Evolutionary conservation across 2,329 filamentous ascomycete species (phyloP), one percentile per base, ranked within the genome.

Genomic region (Fonsecaea monophora): DNA sequence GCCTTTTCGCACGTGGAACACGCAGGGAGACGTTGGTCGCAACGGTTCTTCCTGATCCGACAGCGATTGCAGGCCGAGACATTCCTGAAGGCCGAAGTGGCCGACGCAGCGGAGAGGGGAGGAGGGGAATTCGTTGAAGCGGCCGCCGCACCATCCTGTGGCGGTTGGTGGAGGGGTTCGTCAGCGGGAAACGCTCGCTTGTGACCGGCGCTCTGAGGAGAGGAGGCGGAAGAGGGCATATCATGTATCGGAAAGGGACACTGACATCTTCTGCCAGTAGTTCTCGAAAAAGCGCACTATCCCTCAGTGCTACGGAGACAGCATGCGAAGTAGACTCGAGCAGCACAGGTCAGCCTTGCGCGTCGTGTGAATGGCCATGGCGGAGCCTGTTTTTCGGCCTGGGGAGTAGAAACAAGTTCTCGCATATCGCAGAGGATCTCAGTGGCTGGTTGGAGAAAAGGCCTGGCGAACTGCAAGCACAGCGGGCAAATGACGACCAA

Each of bases 61-160:
- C 94, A 98, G 48, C 93, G 88, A 81, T 97, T 97, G 80, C 94
- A 98, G 64, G 94, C 94, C 78, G 92, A 96, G 71, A 98, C 94
- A 78, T 94, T 94, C 73, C 91, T 89, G 75, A 94, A 94, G 71
- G 81, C 80, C 8, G 82, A 81, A 53, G 79, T 79, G 62, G 74
- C 70, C 62, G 72, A 63, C 34, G 74, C 68, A 12, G 75, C 73
- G 53, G 71, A 73, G 30, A 56, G 57, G 40, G 66, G 60, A 60
- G 72, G 68, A 64, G 72, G 70, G 42, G 72, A 71, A 53, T 62
- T 63, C 37, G 64, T 55, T 13, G 61, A 48, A 34, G 56, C 21
- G 6, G 61, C 58, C 15, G 38, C 21, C 30, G 50, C 53, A 40
- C 37, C 55, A 38, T 73, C 69, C 37, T 58, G 60, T 6, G 45